Evolutionary conservation across 2,329 filamentous ascomycete genomes (phyloP), one percentile per base, ranked within the genome.

Genomic region (Arthroderma uncinatum): DNA sequence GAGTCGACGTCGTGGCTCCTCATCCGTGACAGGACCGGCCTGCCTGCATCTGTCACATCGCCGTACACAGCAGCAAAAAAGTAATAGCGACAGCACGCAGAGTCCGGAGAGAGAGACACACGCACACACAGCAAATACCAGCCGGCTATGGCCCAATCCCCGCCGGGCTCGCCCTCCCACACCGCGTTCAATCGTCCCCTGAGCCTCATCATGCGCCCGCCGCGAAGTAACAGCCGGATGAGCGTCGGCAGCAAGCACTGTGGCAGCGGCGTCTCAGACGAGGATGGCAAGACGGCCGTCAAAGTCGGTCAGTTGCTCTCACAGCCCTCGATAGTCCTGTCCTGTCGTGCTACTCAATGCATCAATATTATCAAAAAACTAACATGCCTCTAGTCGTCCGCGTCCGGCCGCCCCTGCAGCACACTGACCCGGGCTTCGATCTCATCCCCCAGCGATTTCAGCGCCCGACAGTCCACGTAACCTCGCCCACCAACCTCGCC

Each of bases 391-490:
- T 70, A 97, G 93, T 87, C 70, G 89, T 98, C 66, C 90, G 93
- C 70, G 86, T 97, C 53, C 89, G 93, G 65, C 93, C 93, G 53
- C 86, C 92, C 56, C 79, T 97, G 58, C 84, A 85, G 64, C 78
- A 89, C 4, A 82, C 81, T 63, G 93, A 98, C 71, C 93, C 93
- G 4, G 92, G 91, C 61, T 98, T 82, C 76, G 93, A 98, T 62
- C 82, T 97, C 62, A 93, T 98, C 58, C 93, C 93, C 12, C 91
- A 95, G 72, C 84, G 93, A 67, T 98, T 98, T 68, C 92, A 95
- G 71, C 83, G 86, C 62, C 86, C 91, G 39, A 95, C 92, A 78
- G 90, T 94, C 61, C 90, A 96, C 63, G 88, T 92, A 59, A 90
- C 86, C 9, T 89, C 89, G 14, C 80, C 87, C 47, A 96, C 89